Evolutionary conservation across 2,329 filamentous ascomycete species (phyloP).

Genomic region (Ilyonectria mors-panacis): DNA sequence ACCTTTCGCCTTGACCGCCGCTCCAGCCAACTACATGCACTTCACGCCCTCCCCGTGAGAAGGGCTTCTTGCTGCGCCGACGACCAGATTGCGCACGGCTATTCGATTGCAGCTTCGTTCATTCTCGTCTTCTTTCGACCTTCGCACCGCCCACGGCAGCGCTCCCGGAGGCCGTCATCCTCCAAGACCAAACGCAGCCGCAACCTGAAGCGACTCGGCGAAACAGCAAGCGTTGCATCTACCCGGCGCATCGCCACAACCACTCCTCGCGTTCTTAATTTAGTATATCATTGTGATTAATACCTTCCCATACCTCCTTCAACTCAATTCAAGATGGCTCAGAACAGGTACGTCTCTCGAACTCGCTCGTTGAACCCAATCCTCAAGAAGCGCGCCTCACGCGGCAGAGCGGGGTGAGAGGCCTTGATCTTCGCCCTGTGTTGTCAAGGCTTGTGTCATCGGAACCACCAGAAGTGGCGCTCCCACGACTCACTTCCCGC

Average conservation of each 20-base stretch:
- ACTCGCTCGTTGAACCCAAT: conserved; percentile 17
- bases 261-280: conserved; percentile 14
- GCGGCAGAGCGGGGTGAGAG: conserved; percentile 37
- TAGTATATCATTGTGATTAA: conserved; percentile 24
- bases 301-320: conserved; percentile 15
- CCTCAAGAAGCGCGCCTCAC: conserved; percentile 27
- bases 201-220: conserved; percentile 28
- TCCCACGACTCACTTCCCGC: conserved; percentile 1
- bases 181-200: conserved; percentile 21
- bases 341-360: conserved; percentile 49
- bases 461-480: conserved; percentile 13
- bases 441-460: conserved; percentile 7
- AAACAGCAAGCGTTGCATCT: conserved; percentile 31
- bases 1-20: conserved; percentile 41
- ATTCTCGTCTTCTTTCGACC: conserved; percentile 1
- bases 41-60: conserved; percentile 35
- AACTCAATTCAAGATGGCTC: conserved; percentile 50
- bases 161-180: conserved; percentile 9
- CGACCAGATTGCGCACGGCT: conserved; percentile 32
- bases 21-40: conserved; percentile 46
- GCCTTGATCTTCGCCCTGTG: conserved; percentile 10
- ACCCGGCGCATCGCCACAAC: conserved; percentile 25
- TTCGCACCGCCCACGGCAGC: conserved; percentile 7
- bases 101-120: conserved; percentile 14
- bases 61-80: conserved; percentile 37